Conservation (phyloP, 257 asterid species). For the Primulina eburnea region DNA sequence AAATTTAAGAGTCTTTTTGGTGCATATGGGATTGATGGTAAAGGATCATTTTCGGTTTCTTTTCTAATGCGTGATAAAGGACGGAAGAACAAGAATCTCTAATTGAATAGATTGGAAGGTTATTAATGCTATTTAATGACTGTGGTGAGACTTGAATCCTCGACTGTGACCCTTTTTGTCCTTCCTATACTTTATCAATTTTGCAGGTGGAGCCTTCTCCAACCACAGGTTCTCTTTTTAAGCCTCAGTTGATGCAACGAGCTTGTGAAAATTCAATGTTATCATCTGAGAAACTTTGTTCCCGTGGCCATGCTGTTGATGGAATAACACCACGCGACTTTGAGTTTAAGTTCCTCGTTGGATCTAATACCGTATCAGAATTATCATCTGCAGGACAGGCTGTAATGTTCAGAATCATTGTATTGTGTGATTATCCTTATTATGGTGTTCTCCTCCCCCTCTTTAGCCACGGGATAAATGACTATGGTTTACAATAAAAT, state of each 20-base stretch:
- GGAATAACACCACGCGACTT: conserved; percentile 49
- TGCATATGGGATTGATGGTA: conserved; percentile 14
- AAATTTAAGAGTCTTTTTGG: conserved; percentile 16
- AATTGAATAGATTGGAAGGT: conserved; percentile 8
- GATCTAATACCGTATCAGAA: conserved; percentile 53
- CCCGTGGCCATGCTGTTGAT: conserved; percentile 34
- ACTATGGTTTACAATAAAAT: not conserved
- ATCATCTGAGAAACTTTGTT: conserved; percentile 35
- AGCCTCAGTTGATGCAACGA: conserved; percentile 64
- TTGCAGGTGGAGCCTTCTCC: conserved; percentile 98
- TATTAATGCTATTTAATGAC: conserved; percentile 23
- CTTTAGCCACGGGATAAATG: conserved; percentile 3
- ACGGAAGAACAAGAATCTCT: not conserved
- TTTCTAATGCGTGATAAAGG: not conserved
- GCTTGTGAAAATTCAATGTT: conserved; percentile 48
- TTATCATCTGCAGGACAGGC: conserved; percentile 39
- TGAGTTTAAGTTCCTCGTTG: conserved; percentile 81
- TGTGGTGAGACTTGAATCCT: conserved; percentile 7
- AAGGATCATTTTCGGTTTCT: not conserved
- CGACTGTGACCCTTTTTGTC: conserved; percentile 15
- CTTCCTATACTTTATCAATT: conserved; percentile 22
- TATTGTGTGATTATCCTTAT: conserved; percentile 7
- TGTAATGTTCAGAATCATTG: conserved; percentile 37
- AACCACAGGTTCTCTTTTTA: conserved; percentile 88
- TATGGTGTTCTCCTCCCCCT: not conserved